Evolutionary conservation across 2,329 filamentous ascomycete species (phyloP).

Genomic region (Lachnellula suecica): DNA sequence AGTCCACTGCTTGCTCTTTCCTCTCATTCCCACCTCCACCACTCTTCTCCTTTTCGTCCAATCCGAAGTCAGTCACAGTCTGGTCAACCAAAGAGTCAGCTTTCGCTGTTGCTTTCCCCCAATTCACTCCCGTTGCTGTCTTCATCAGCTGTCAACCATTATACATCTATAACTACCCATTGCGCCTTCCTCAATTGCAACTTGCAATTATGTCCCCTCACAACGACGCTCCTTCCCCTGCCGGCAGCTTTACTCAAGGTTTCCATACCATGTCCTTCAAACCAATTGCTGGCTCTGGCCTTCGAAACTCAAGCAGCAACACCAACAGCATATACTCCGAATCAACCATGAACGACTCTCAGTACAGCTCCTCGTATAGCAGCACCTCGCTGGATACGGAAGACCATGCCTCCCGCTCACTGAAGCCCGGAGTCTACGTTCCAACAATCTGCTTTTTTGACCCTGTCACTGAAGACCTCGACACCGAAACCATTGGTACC

Average conservation of each 20-base stretch:
- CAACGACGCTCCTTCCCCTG: conserved; percentile 47
- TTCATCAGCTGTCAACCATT: no score
- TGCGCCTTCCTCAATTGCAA: conserved; percentile 3
- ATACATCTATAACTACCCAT: neutral
- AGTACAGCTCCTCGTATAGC: conserved; percentile 43
- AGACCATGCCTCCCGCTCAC: conserved; percentile 36
- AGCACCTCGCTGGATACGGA: conserved; percentile 35
- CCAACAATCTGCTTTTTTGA: conserved; percentile 76
- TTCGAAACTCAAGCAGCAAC: conserved; percentile 24
- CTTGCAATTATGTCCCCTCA: conserved; percentile 42
- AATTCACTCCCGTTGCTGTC: no score
- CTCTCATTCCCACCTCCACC: neutral
- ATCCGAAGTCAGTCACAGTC: neutral
- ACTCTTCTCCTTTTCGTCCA: neutral
- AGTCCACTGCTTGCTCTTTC: conserved; percentile 4
- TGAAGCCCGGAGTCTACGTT: conserved; percentile 63
- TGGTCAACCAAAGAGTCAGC: neutral
- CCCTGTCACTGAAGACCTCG: conserved; percentile 62
- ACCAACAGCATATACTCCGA: conserved; percentile 33
- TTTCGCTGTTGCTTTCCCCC: no score
- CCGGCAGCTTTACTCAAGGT: conserved; percentile 42
- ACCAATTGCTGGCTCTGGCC: conserved; percentile 18
- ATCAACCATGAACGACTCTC: conserved; percentile 32
- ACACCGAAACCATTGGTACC: conserved; percentile 50
- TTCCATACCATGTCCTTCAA: conserved; percentile 39